Conservation (phyloP, 2,329 filamentous ascomycete species). For the Epichloe typhina region DNA sequence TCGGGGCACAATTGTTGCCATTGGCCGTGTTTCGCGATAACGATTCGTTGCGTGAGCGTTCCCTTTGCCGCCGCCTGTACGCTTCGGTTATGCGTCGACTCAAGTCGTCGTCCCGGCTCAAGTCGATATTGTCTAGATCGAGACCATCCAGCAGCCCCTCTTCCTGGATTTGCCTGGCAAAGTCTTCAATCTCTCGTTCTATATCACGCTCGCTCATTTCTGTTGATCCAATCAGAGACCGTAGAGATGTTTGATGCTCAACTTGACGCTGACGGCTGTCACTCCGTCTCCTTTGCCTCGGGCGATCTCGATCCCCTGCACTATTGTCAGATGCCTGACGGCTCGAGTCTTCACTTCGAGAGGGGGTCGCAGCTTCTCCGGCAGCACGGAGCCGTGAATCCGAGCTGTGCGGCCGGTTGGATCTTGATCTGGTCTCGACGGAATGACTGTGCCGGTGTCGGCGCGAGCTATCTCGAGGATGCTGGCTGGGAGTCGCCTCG, state of each 20-base stretch:
- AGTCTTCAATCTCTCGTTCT: slow-evolving; percentile 80
- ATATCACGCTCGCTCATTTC: slow-evolving; percentile 67
- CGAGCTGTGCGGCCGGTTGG: slow-evolving; percentile 17
- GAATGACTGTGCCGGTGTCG: slow-evolving; percentile 22
- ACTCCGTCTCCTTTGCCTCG: slow-evolving; percentile 25
- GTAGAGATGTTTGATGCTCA: slow-evolving; percentile 79
- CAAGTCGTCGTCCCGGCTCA: slow-evolving; percentile 75
- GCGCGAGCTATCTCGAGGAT: slow-evolving; percentile 17
- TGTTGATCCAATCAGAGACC: slow-evolving; percentile 70
- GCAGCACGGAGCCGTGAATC: slow-evolving; percentile 18
- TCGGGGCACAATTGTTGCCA: slow-evolving; percentile 30
- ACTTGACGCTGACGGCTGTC: slow-evolving; percentile 46
- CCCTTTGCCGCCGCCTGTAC: slow-evolving; percentile 63
- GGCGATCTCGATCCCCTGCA: slow-evolving; percentile 20
- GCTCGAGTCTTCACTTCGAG: slow-evolving; percentile 13
- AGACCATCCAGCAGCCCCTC: slow-evolving; percentile 80
- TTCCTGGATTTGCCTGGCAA: slow-evolving; percentile 76
- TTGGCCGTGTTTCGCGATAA: slow-evolving; percentile 14
- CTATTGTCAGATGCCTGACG: slow-evolving; percentile 23
- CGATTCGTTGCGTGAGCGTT: slow-evolving; percentile 38
- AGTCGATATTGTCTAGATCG: slow-evolving; percentile 75
- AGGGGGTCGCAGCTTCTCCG: slow-evolving; percentile 12
- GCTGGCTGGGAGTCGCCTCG: slow-evolving; percentile 42
- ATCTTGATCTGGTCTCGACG: slow-evolving; percentile 18
- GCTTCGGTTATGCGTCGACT: slow-evolving; percentile 84